These are phyloP conservation scores for Penicillium coffeae DNA, from an alignment of 495 filamentous ascomycete species.

Conservation along the genomic window DNA sequence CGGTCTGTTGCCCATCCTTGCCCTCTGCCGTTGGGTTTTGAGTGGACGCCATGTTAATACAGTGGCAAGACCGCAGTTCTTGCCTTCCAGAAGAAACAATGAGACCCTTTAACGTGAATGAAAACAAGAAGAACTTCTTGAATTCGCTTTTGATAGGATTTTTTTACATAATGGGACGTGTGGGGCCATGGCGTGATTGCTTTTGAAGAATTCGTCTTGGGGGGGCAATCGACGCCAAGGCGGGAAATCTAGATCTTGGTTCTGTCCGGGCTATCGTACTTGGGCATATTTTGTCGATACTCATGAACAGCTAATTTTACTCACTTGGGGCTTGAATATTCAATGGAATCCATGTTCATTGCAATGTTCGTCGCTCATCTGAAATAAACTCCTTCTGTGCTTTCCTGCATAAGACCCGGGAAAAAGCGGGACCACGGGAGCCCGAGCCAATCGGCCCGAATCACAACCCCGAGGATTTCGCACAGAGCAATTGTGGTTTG, in stretches of 20 bases:
- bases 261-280: no score
- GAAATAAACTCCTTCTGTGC: no score
- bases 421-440: no score
- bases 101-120: not conserved
- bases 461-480: not conserved
- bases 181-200: conserved; percentile 2
- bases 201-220: not conserved
- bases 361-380: no score
- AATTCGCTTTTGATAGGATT: no score
- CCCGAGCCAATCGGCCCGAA: not conserved
- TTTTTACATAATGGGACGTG: conserved; percentile 1
- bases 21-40: not conserved
- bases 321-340: no score
- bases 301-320: no score
- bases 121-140: not conserved
- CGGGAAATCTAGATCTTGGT: not conserved
- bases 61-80: not conserved
- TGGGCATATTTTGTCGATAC: no score
- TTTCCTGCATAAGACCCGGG: no score
- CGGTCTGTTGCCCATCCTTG: not conserved
- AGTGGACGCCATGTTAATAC: conserved; percentile 1
- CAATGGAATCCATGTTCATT: no score
- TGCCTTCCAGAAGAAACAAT: not conserved
- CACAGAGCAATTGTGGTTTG: no score
- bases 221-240: not conserved